Evolutionary conservation across 2,329 filamentous ascomycete genomes (phyloP).

Genomic region (Penicillium sp.): DNA sequence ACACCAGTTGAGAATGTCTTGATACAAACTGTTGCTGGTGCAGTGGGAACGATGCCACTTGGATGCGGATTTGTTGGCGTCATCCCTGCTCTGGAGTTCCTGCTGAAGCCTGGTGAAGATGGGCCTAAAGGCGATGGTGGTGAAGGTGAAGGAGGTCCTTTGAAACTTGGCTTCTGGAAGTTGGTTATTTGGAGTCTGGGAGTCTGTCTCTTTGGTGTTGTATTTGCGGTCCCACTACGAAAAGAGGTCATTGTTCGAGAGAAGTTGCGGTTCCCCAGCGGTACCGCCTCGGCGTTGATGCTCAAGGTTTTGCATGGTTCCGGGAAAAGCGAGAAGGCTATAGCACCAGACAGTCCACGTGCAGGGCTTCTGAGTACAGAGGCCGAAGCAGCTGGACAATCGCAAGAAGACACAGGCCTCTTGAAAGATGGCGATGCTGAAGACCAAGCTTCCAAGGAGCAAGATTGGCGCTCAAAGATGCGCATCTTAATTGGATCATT

Average conservation of each 20-base stretch:
- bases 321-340: constrained; percentile 43
- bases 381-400: constrained; percentile 30
- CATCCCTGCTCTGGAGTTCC: constrained; percentile 84
- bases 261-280: constrained; percentile 89
- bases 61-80: constrained; percentile 95
- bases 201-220: constrained; percentile 92
- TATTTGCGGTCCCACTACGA: constrained; percentile 89
- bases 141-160: constrained; percentile 72
- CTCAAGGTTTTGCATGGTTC: constrained; percentile 83
- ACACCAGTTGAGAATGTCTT: constrained; percentile 95
- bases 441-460: constrained; percentile 37
- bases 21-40: constrained; percentile 91
- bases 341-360: constrained; percentile 16
- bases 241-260: constrained; percentile 91
- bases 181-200: constrained; percentile 88
- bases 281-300: constrained; percentile 90
- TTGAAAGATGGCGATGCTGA: constrained; percentile 46
- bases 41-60: constrained; percentile 93
- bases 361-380: constrained; percentile 21
- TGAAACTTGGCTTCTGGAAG: constrained; percentile 70
- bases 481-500: constrained; percentile 60
- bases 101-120: constrained; percentile 73
- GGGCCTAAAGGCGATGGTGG: constrained; percentile 71
- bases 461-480: constrained; percentile 62
- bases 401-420: constrained; percentile 41